Base-by-base conservation (phyloP, 345 rosid genomes). In the Eucalyptus erythrocorys region DNA sequence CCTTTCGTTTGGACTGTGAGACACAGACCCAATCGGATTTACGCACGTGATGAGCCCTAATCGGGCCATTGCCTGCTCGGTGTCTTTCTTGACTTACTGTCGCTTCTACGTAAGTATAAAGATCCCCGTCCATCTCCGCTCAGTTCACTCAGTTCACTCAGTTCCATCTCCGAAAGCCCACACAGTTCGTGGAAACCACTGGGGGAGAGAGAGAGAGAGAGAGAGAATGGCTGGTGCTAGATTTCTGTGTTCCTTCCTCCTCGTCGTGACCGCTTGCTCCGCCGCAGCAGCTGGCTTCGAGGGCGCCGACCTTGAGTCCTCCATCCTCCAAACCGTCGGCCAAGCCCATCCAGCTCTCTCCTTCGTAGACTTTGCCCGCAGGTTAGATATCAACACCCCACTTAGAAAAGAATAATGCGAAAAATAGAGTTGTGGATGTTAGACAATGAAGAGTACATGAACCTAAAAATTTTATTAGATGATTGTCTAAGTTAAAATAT, bases 331-430 rank as follows among this genome's bases (percentile, higher is more conserved):
- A 89, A 94, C 92, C 89, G 48, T 95, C 90, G 98, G 99, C 49
- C 85, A 89, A 22, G 47, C 94, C 27, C 92, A 91, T 10, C 93
- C 71, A n/a, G 96, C 94, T 87, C 87, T 91, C 92, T 93, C 95
- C 87, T 96, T 96, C 86, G 95, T 96, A 26, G 96, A 98, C 80
- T 97, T 97, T 88, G 93, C 95, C 89, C 89, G 85, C 91, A 92
- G 93, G 99, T 97, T 64, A 55, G 43, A 48, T 19, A 85, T 26
- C 45, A 37, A 71, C 13, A 37, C 82, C 82, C 27, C 82, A 16
- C 80, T 37, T 71, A 37, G 24, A 71, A 10, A 71, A 71, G 45
- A 34, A 71, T 34, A 71, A 71, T 16, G 81, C 13, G 2, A 22
- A 34, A 71, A 5, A 34, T 71, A 37, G 82, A 71, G 42, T 21